phyloP scores from a whole-genome alignment of 2,329 filamentous ascomycete genomes.

The Colletotrichum eleusines region DNA sequence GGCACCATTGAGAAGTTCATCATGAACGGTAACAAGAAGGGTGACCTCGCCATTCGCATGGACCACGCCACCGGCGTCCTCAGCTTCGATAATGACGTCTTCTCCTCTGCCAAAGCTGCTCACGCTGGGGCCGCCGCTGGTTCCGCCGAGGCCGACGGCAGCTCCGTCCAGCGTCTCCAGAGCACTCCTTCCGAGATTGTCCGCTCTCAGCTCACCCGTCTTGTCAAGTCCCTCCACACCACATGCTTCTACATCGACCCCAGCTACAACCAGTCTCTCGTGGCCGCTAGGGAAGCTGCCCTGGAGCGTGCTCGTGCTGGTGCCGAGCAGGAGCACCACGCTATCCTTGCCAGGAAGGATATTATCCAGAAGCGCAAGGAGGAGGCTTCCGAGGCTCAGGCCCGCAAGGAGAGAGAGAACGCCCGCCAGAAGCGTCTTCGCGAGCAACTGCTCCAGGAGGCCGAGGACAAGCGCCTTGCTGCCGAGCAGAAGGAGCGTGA shows the following conservation, averaged over 20 bases:
- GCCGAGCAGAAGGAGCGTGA: slow-evolving; percentile 94
- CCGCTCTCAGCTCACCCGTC: slow-evolving; percentile 89
- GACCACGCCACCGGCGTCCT: slow-evolving; percentile 95
- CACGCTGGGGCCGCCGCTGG: slow-evolving; percentile 86
- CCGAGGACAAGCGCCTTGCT: slow-evolving; percentile 88
- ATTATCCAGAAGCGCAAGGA: slow-evolving; percentile 98
- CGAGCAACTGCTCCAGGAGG: slow-evolving; percentile 89
- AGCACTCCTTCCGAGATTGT: slow-evolving; percentile 98
- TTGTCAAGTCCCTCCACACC: slow-evolving; percentile 90
- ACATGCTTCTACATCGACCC: slow-evolving; percentile 97
- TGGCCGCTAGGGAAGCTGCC: slow-evolving; percentile 83
- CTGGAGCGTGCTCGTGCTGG: slow-evolving; percentile 86
- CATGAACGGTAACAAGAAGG: slow-evolving; percentile 99
- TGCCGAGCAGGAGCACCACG: slow-evolving; percentile 90
- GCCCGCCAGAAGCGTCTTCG: slow-evolving; percentile 88
- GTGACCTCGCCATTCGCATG: slow-evolving; percentile 94
- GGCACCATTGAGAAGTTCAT: slow-evolving; percentile 99
- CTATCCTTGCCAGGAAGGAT: slow-evolving; percentile 86
- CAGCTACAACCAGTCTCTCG: slow-evolving; percentile 83
- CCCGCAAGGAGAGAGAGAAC: slow-evolving; percentile 92
- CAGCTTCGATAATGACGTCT: slow-evolving; percentile 98
- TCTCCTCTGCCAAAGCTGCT: slow-evolving; percentile 94
- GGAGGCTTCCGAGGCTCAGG: slow-evolving; percentile 87
- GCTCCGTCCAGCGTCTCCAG: slow-evolving; percentile 93
- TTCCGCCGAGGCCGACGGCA: slow-evolving; percentile 86